phyloP scores from a whole-genome alignment of 352 stramenopile genomes.

The Pythium pectinolyticum region DNA sequence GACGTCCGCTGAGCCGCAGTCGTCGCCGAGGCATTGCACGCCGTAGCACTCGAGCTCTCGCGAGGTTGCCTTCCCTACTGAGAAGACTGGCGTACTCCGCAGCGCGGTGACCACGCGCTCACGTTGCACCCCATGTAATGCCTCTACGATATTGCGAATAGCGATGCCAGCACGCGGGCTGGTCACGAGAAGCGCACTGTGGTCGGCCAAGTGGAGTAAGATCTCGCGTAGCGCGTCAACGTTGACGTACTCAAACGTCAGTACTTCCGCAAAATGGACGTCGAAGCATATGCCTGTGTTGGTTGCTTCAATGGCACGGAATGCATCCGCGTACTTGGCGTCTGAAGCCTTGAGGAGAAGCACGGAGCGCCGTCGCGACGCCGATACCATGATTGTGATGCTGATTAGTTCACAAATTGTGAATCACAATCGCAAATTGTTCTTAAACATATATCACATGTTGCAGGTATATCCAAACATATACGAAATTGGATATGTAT shows the following conservation, averaged over 20 bases:
- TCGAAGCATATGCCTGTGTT: constrained; percentile 10
- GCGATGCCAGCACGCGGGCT: constrained; percentile 72
- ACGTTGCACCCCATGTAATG: constrained; percentile 23
- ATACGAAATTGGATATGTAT: not conserved
- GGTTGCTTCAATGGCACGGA: constrained; percentile 20
- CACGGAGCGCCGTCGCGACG: constrained; percentile 29
- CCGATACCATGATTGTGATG: no score
- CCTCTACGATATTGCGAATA: constrained; percentile 37
- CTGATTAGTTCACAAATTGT: no score
- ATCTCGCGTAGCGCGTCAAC: constrained; percentile 35
- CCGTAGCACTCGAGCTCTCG: constrained; percentile 53
- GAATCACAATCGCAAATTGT: not conserved
- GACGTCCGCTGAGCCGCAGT: constrained; percentile 66
- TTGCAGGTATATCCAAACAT: not conserved
- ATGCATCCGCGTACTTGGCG: constrained; percentile 50
- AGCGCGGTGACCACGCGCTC: constrained; percentile 34
- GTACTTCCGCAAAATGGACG: constrained; percentile 59
- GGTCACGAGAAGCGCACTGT: constrained; percentile 67
- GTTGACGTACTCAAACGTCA: constrained; percentile 73
- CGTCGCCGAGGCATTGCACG: constrained; percentile 57
- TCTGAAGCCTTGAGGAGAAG: constrained; percentile 73
- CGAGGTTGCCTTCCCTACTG: constrained; percentile 67
- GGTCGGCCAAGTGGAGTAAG: constrained; percentile 46
- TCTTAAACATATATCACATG: not conserved
- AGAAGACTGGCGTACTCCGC: constrained; percentile 44